Evolutionary conservation across 2,329 filamentous ascomycete species (phyloP), one percentile per base, ranked within the genome.

Genomic region (Colletotrichum eremochloae): DNA sequence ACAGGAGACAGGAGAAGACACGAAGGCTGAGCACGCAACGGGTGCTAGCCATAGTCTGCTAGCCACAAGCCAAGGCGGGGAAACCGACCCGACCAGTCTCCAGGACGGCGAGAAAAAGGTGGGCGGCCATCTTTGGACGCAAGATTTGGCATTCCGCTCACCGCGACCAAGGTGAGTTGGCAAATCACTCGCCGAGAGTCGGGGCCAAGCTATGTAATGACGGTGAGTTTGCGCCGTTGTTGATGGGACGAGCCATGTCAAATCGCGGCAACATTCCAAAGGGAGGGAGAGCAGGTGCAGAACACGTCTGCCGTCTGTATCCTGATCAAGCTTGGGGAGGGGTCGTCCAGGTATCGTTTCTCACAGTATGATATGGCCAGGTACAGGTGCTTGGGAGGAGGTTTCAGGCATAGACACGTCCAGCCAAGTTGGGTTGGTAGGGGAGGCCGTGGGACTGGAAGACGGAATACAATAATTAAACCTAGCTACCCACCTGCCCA

Each of bases 211-310:
- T 40, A 64, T 46, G 29, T 46, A 56, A 46, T 29, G 15, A 56
- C 31, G 50, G 18, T 56, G 38, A 44, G 29, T 33, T 44, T 64
- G n/a, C 36, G 38, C 40, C 6, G 50, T 56, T 38, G 20, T 36
- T 56, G 50, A 64, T 64, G 50, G 55, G 67, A 69, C 12, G 67
- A 65, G 44, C 42, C 36, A 65, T 58, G 61, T 64, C 67, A 58
- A 58, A 58, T 69, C 42, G 52, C 56, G 40, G 14, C 62, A 56
- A 24, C 24, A 42, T 64, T 64, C 50, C 46, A 46, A 63, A 36
- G 40, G 57, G 15, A 36, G 38, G 57, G 42, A 44, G 57, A 44
- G 36, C 7, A 18, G 12, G 63, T 36, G 48, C 9, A 36, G 55
- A 57, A 44, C 29, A 33, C 55, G 42, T 61, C 50, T 56, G 50